Evolutionary conservation across 2,329 filamentous ascomycete species (phyloP).

Genomic region (Colletotrichum caudatum): DNA sequence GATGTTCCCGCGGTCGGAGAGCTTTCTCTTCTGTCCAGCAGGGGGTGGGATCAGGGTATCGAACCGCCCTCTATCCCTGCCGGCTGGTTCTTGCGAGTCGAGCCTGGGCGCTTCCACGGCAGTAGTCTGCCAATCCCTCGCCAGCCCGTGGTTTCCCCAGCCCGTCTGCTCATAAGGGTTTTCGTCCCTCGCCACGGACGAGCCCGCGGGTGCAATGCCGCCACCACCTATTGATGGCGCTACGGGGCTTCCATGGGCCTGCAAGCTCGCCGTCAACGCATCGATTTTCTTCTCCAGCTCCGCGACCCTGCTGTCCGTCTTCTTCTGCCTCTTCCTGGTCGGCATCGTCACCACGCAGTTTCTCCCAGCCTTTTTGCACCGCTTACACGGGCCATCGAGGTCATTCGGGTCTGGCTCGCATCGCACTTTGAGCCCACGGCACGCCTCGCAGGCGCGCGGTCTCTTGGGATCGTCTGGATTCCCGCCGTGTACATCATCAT

Average conservation of each 20-base stretch:
- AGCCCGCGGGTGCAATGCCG: constrained; percentile 34
- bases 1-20: constrained; percentile 44
- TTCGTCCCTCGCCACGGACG: constrained; percentile 2
- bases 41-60: constrained; percentile 6
- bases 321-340: constrained; percentile 85
- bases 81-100: constrained; percentile 17
- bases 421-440: constrained; percentile 82
- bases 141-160: constrained; percentile 29
- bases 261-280: constrained; percentile 83
- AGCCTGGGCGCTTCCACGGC: not conserved
- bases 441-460: constrained; percentile 79
- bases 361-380: constrained; percentile 85
- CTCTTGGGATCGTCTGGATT: constrained; percentile 68
- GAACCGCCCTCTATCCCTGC: constrained; percentile 19
- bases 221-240: constrained; percentile 42
- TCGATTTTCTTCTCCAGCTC: constrained; percentile 95
- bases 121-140: constrained; percentile 18
- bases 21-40: constrained; percentile 49
- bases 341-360: constrained; percentile 82
- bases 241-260: constrained; percentile 59
- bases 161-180: constrained; percentile 33
- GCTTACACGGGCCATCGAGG: constrained; percentile 73
- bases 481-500: constrained; percentile 25
- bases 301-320: constrained; percentile 88
- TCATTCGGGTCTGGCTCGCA: constrained; percentile 80